Evolutionary conservation across 2,329 filamentous ascomycete species (phyloP), one percentile per base, ranked within the genome.

Genomic region (Cladosporium colombiae): DNA sequence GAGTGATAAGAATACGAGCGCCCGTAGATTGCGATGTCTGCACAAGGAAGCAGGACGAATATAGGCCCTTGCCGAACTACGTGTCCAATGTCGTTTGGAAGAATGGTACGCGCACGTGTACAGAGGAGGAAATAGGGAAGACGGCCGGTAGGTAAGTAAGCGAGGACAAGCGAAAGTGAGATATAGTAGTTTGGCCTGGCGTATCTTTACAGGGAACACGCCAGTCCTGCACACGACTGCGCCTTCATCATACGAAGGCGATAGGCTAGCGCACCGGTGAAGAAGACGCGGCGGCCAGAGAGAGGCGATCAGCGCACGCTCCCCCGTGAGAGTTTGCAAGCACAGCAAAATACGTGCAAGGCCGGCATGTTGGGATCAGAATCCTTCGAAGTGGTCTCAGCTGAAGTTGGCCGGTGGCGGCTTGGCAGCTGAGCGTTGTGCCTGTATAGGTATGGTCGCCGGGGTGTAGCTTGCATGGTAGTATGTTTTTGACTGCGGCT

Each of bases 111-210:
- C 52, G 52, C 27, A 31, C 52, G 7, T 53, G 50, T 53, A n/a
- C 50, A 53, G 25, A 31, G 50, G 6, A 55, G 25, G n/a, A 31
- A 55, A 55, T 16, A 55, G 27, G 18, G 52, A 29, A 55, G n/a
- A 33, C n/a, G 11, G 31, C 18, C 29, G 52, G 27, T 55, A 33
- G 23, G 52, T 31, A 18, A 6, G 52, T 55, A 55, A 55, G 52
- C 52, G 52, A 55, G n/a, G 52, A 55, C 52, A 55, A 55, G 52
- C 52, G 52, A 31, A 21, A 55, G 27, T 55, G 52, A 33, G 52
- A 33, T 53, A 53, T 55, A 55, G 52, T 55, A 29, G 18, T 33
- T 33, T 55, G 27, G 25, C 5, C 18, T 31, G 27, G 27, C 29
- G 18, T 55, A 33, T 33, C 27, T 31, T n/a, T 55, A 55, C 52